phyloP scores from a whole-genome alignment of 164 flowering plant genomes.

The Houttuynia cordata region DNA sequence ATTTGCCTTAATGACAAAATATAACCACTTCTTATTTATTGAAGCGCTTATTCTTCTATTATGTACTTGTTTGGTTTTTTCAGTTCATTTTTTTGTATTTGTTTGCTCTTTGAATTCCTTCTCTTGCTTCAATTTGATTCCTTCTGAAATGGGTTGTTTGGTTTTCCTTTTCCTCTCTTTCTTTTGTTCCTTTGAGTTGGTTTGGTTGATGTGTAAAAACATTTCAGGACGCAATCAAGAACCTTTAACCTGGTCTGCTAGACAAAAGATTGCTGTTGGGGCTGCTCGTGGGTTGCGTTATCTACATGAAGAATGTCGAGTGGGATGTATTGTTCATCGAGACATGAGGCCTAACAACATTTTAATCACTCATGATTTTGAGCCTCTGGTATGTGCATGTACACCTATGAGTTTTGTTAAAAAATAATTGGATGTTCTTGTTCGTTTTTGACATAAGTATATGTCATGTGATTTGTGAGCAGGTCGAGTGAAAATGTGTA shows the following conservation, averaged over 20 bases:
- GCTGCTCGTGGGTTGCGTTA: constrained; percentile 96
- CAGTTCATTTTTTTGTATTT: not conserved
- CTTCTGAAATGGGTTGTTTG: not conserved
- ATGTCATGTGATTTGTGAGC: no score
- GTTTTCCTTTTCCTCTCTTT: not conserved
- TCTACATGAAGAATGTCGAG: constrained; percentile 96
- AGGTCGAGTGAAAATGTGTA: no score
- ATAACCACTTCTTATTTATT: not conserved
- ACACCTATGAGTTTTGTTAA: no score
- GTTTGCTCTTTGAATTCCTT: not conserved
- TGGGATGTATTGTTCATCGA: constrained; percentile 92
- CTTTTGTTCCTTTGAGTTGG: not conserved
- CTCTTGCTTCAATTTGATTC: not conserved
- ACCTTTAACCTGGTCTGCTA: constrained; percentile 63
- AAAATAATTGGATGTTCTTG: not conserved
- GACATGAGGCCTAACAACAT: constrained; percentile 97
- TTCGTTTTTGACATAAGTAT: not conserved
- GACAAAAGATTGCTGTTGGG: constrained; percentile 87
- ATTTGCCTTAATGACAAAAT: not conserved
- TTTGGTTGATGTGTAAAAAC: not conserved
- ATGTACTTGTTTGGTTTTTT: not conserved
- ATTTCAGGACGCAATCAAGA: constrained; percentile 36
- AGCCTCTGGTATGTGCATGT: constrained; percentile 10
- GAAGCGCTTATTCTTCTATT: not conserved
- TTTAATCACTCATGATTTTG: constrained; percentile 95